Evolutionary conservation across 2,329 filamentous ascomycete genomes (phyloP), one percentile per base, ranked within the genome.

Genomic region (Cyclaneusma minus): DNA sequence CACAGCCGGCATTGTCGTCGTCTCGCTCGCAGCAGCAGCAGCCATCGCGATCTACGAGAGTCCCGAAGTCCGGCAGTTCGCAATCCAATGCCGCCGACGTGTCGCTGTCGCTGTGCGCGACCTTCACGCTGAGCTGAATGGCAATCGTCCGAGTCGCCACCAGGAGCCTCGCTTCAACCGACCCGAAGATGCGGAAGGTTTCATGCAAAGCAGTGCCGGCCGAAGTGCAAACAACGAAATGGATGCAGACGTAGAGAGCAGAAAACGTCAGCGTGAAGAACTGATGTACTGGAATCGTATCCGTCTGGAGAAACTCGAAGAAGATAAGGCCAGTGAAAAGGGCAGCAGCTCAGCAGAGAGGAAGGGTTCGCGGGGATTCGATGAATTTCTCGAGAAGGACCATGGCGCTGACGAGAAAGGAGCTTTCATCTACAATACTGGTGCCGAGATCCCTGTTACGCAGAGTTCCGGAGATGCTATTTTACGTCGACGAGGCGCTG

Each of bases 111-210:
- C 68, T 25, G 49, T 75, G 9, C 64, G 72, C 40, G 57, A 61
- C 7, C 54, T 74, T 15, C 64, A 68, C 31, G 67, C 75, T 30
- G 59, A 56, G 36, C 60, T 72, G 45, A 52, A 57, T 24, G 58
- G 63, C 3, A 49, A 56, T 30, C 41, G 48, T 22, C 29, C 30
- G 29, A 45, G 50, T 21, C 49, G 53, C 16, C 52, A 28, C 7
- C 38, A 31, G 29, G 35, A 66, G 36, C 70, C 70, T 30, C 49
- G 64, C 15, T 74, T 73, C 48, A 76, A 76, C 44, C 55, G 70
- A 8, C 70, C 70, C 27, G 70, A 76, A 44, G 70, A 76, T 46
- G 69, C 69, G 30, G 62, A 74, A 29, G 70, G 68, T 6, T 75
- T 75, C 41, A 43, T 72, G 29, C 51, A 61, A 38, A 68, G 66